Evolutionary conservation across 139 green algal species (phyloP).

Genomic region (Spirogloea muscicola): DNA sequence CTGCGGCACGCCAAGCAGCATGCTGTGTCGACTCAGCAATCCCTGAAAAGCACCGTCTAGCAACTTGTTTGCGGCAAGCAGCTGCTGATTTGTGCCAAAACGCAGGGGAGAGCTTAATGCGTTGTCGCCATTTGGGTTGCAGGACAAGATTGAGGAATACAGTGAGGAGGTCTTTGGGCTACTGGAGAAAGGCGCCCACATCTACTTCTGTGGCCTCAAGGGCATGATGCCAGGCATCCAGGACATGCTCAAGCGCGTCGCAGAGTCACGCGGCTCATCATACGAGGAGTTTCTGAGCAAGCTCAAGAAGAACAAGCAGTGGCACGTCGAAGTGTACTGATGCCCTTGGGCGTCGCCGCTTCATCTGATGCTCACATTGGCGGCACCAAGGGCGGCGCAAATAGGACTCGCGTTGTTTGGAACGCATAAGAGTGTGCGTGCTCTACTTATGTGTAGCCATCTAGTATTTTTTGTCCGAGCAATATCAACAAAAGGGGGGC

Average conservation of each 20-base stretch:
- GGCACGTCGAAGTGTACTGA: conserved; percentile 98
- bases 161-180: conserved; percentile 95
- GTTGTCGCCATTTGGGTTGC: too few species aligned
- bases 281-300: conserved; percentile 82
- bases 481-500: not conserved
- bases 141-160: conserved; percentile 96
- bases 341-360: too few species aligned
- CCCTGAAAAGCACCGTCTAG: too few species aligned
- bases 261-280: conserved; percentile 75
- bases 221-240: conserved; percentile 98
- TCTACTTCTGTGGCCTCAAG: conserved; percentile 98
- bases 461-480: not conserved
- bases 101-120: too few species aligned
- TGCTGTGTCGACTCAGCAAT: too few species aligned
- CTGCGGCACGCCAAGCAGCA: too few species aligned
- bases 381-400: not conserved
- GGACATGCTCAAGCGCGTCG: conserved; percentile 92
- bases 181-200: conserved; percentile 89
- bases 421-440: not conserved
- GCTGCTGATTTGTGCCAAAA: too few species aligned
- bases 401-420: not conserved
- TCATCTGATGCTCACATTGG: too few species aligned
- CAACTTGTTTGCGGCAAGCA: too few species aligned
- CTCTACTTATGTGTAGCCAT: not conserved
- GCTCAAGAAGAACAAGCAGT: conserved; percentile 85